These are phyloP conservation scores for Amphicarpaea edgeworthii DNA, from an alignment of 306 rosid species.

Conservation along the genomic window DNA sequence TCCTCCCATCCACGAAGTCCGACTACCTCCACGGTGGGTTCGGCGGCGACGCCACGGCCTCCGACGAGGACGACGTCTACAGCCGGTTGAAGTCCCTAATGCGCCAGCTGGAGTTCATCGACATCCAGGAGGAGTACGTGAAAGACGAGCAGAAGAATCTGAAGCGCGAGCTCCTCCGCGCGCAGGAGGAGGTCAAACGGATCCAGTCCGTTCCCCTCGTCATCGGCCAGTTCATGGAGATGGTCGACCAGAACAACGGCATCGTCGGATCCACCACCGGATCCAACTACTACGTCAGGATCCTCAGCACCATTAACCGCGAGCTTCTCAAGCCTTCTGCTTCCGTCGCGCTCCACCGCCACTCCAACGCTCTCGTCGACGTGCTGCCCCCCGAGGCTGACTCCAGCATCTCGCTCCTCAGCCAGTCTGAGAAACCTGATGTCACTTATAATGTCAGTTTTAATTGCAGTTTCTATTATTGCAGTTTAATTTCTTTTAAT, in stretches of 20 bases:
- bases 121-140: conserved; percentile 92
- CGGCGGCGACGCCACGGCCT: conserved; percentile 40
- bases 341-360: conserved; percentile 94
- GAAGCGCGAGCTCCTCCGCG: conserved; percentile 95
- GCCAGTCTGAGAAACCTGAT: conserved; percentile 99
- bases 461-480: too few relatives aligned
- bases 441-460: conserved; percentile 83
- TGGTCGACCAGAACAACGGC: conserved; percentile 95
- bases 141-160: conserved; percentile 96
- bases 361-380: conserved; percentile 96
- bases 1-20: conserved; percentile 61
- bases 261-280: conserved; percentile 99
- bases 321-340: conserved; percentile 96
- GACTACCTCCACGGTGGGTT: conserved; percentile 50
- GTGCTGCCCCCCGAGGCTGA: conserved; percentile 99
- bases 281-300: conserved; percentile 92
- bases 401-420: conserved; percentile 92
- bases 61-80: conserved; percentile 90
- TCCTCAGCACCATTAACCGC: conserved; percentile 91
- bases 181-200: conserved; percentile 97
- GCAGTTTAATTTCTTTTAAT: not conserved
- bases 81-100: conserved; percentile 77
- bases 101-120: conserved; percentile 88
- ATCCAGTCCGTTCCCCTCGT: conserved; percentile 97
- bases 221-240: conserved; percentile 98